phyloP scores from a whole-genome alignment of 805 yeast species.

The Metschnikowia borealis region DNA sequence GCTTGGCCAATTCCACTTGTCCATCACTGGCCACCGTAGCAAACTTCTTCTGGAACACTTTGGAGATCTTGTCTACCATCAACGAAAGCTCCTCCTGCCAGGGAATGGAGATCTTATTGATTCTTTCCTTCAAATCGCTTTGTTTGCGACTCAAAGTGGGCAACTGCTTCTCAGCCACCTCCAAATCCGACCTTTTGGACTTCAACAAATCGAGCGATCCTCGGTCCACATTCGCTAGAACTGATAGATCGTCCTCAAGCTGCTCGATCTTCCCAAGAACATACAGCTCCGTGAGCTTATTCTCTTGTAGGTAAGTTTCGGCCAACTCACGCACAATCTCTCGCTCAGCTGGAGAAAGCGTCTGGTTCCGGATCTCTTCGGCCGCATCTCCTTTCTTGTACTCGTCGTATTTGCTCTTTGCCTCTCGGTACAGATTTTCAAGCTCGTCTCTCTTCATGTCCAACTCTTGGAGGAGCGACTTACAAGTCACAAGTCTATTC shows the following conservation, averaged over 20 bases:
- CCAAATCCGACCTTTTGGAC: constrained; percentile 31
- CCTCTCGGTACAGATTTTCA: constrained; percentile 28
- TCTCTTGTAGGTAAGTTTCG: constrained; percentile 28
- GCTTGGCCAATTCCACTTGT: constrained; percentile 57
- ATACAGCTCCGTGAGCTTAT: constrained; percentile 34
- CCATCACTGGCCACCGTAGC: constrained; percentile 82
- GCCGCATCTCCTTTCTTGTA: constrained; percentile 41
- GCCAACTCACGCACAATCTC: constrained; percentile 39
- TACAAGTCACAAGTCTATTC: constrained; percentile 15
- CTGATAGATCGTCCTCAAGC: constrained; percentile 44
- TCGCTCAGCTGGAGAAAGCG: constrained; percentile 38
- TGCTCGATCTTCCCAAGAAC: constrained; percentile 40
- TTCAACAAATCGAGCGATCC: constrained; percentile 40
- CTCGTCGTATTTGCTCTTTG: constrained; percentile 33
- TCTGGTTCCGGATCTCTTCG: constrained; percentile 29
- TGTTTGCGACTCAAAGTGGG: constrained; percentile 32
- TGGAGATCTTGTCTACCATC: constrained; percentile 54
- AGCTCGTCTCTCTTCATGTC: constrained; percentile 25
- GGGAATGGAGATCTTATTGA: constrained; percentile 32
- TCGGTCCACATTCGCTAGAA: constrained; percentile 35
- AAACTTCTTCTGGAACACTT: constrained; percentile 63
- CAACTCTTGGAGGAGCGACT: constrained; percentile 23
- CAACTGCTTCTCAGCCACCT: constrained; percentile 30
- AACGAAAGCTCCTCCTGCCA: constrained; percentile 65
- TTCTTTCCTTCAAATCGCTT: constrained; percentile 29